A percentile compares a stretch with the other conserved stretches of the same genome.
These are phyloP conservation scores for Drosera spatulata DNA, from an alignment of 179 eudicot genomes.

Conservation along the genomic window DNA sequence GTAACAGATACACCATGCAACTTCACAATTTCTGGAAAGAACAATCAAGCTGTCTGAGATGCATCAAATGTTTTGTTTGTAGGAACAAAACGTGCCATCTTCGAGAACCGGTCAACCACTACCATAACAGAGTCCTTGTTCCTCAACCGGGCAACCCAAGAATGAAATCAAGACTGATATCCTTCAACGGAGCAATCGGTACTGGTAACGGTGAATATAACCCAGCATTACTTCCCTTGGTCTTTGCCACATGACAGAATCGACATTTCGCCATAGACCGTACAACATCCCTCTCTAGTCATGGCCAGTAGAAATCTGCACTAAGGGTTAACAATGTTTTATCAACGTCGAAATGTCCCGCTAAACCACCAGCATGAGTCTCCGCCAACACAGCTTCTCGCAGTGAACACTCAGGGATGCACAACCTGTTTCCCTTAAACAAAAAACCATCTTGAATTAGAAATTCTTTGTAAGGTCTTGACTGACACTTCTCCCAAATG, in stretches of 20 bases:
- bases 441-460: too few relatives aligned
- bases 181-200: not conserved
- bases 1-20: slow-evolving; percentile 1
- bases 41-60: not conserved
- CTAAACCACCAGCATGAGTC: too few relatives aligned
- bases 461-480: too few relatives aligned
- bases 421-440: too few relatives aligned
- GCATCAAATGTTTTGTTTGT: not conserved
- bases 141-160: not conserved
- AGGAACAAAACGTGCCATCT: not conserved
- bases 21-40: not conserved
- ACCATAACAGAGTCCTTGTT: not conserved
- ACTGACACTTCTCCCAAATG: too few relatives aligned
- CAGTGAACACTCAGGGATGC: too few relatives aligned
- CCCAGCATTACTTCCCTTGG: not conserved
- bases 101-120: not conserved
- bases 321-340: not conserved
- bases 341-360: not conserved
- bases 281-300: not conserved
- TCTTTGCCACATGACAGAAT: not conserved
- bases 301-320: not conserved
- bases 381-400: not conserved
- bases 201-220: not conserved
- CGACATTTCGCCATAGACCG: not conserved
- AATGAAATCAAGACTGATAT: not conserved